phyloP scores from a whole-genome alignment of 2,329 filamentous ascomycete genomes.

The Phyllosticta paracitricarpa region DNA sequence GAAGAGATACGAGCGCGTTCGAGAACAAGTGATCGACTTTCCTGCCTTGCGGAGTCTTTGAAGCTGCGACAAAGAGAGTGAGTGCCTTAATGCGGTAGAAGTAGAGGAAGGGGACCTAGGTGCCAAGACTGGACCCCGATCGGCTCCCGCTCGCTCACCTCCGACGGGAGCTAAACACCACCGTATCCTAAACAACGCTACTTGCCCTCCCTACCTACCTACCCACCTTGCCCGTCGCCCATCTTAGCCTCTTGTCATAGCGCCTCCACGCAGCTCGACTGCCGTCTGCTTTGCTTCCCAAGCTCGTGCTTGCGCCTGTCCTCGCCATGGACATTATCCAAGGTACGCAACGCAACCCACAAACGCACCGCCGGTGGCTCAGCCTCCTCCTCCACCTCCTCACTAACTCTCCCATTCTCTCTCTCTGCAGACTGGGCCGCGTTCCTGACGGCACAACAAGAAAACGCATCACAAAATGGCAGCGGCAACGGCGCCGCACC shows the following conservation, averaged over 20 bases:
- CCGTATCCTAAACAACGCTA: conserved; percentile 1
- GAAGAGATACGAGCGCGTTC: background rate
- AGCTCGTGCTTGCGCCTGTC: background rate
- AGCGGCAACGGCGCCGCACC: background rate
- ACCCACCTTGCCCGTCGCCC: background rate
- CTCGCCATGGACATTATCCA: conserved; percentile 13
- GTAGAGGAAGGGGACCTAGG: too few species aligned
- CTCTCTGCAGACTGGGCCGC: conserved; percentile 5
- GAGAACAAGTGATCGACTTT: background rate
- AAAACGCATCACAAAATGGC: background rate
- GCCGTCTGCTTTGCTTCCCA: background rate
- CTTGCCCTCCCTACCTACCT: background rate
- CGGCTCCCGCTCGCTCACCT: background rate
- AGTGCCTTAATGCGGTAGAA: background rate
- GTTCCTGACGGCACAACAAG: background rate
- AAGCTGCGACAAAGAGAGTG: background rate
- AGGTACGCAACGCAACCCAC: background rate
- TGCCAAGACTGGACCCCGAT: background rate
- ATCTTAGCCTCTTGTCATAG: too few species aligned
- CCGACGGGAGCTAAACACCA: conserved; percentile 4
- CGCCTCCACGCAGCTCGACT: background rate
- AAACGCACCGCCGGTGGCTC: background rate
- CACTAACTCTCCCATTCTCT: background rate
- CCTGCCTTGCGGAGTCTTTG: background rate
- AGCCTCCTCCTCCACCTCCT: background rate